Base-by-base conservation (phyloP, 345 rosid species). In the Ceriops tagal region DNA sequence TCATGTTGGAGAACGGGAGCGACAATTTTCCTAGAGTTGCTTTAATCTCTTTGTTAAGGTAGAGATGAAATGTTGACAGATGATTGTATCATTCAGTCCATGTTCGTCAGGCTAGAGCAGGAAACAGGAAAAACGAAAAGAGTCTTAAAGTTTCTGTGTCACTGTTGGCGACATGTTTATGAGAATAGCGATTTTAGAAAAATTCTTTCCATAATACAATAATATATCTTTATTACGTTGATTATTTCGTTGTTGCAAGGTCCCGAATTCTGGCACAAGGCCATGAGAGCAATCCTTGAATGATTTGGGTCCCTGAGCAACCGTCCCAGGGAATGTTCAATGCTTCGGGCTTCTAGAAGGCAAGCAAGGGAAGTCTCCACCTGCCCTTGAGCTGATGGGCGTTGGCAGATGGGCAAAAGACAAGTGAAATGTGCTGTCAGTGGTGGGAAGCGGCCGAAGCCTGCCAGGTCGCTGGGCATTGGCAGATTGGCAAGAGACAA, bases 321-420 rank as follows among this genome's bases (percentile, higher is more conserved):
- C 37, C 8, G 37, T 34, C 8, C 8, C 1, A 1, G 37, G 7
- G 37, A 6, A 34, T 34, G 37, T 34, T 34, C 86, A 86, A 75
- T 93, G 98, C 92, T 89, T 88, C 55, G 97, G 91, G 76, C 59
- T 89, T 15, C 93, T 89, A 4, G 95, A 93, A 49, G 84, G 87
- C 56, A 89, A 86, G 75, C 65, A 81, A 0, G 97, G 98, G 39
- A 91, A 83, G 66, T 82, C 98, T 5, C 35, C 81, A 77, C 92
- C 90, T 1, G 96, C 92, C 27, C 65, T 88, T 69, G 85, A 91
- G 83, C 80, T 91, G 34, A 89, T 88, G 97, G 97, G 34, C 34
- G 6, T 31, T 31, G 34, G 34, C 6, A 5, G 34, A 31, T 31
- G 4, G 34, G 34, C 34, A 31, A 4, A 4, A 31, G 34, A 31